Evolutionary conservation across 225 moss, liverwort and hornwort genomes (phyloP), one percentile per base, ranked within the genome.

Genomic region (Lunularia cruciata): DNA sequence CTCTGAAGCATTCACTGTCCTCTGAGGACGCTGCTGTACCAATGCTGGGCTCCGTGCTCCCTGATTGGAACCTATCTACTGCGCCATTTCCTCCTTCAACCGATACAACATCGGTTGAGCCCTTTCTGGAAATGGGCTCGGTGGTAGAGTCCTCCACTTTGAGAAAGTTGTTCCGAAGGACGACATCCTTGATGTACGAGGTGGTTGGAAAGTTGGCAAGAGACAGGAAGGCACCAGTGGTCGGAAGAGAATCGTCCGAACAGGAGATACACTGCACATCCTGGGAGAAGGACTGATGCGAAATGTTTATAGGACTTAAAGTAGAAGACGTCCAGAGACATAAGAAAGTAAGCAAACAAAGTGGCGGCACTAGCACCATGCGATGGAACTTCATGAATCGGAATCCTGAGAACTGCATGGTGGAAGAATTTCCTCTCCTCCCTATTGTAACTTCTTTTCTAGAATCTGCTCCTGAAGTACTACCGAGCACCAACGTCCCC

Each of bases 231-330:
- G 80, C 47, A 3, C 57, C 57, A 20, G 72, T 62, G 0, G 67
- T 39, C 3, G 67, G 49, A 51, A 73, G 26, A 49, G 77, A 72
- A 0, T 48, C 60, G 3, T 77, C 77, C 0, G 42, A 1, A 36
- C 81, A 82, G 33, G 81, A 77, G 53, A 67, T 65, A 38, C 81
- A 77, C 12, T 75, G 78, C 45, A 59, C 54, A 13, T 75, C 78
- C 62, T 75, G 75, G 1, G 72, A 49, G 34, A 78, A 72, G 5
- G 82, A 78, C 55, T 48, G 63, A 25, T 37, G 74, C 13, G 43
- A 68, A 6, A 23, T 52, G 31, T 47, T 78, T 33, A 77, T 65
- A 7, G 74, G 78, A 28, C 70, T 47, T 0, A 83, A 59, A 55
- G 68, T 72, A 2, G 78, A 61, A 3, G 82, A 75, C 0, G 78